phyloP scores from a whole-genome alignment of 176 grass and related monocot species.

The Cymbopogon citratus region DNA sequence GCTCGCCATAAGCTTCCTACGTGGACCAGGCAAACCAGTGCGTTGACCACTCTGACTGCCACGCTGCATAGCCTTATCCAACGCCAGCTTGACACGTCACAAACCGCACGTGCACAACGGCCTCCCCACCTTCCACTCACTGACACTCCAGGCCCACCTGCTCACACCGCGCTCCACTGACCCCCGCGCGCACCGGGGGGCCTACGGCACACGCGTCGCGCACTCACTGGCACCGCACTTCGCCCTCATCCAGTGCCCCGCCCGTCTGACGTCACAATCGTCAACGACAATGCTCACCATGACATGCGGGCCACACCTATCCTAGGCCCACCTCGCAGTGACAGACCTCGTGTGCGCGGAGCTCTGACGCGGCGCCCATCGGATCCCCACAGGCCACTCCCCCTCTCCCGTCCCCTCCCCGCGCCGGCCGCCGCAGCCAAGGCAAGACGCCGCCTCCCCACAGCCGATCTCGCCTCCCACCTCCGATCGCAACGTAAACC shows the following conservation, averaged over 20 bases:
- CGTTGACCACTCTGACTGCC: background rate
- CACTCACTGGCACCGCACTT: conserved; percentile 3
- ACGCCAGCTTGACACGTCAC: too few relatives aligned
- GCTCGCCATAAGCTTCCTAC: background rate
- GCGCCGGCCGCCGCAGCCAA: conserved; percentile 56
- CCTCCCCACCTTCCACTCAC: background rate
- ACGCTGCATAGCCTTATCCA: background rate
- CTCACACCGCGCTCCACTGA: background rate
- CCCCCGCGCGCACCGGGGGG: background rate
- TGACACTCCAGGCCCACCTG: background rate
- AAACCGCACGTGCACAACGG: background rate
- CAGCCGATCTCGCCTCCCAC: conserved; percentile 43
- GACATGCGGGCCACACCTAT: background rate
- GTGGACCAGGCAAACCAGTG: background rate
- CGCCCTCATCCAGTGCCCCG: background rate
- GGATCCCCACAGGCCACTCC: conserved; percentile 5
- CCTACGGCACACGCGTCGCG: conserved; percentile 1
- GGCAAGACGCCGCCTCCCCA: conserved; percentile 54
- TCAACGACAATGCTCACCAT: accelerated
- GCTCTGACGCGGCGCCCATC: background rate
- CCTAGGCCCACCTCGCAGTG: background rate
- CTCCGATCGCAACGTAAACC: conserved; percentile 34
- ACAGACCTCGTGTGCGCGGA: background rate
- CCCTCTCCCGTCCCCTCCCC: background rate
- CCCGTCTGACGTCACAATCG: background rate